Evolutionary conservation across 768 basidiomycete species (phyloP).

Genomic region (Suillus weaverae): DNA sequence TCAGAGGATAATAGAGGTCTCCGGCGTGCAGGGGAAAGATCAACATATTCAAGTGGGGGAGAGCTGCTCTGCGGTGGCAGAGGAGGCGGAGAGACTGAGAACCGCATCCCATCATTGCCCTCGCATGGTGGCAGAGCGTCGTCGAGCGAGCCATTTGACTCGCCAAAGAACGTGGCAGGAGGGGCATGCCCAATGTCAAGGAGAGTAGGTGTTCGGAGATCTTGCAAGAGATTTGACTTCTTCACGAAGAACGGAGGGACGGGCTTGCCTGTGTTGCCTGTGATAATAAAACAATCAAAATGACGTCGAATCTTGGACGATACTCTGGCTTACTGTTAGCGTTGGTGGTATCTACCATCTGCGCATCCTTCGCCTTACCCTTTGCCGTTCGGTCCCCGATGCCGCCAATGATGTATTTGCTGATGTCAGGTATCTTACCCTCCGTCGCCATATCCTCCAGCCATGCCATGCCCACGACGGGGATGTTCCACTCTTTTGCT

Average conservation of each 20-base stretch:
- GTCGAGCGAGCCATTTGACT: conserved; percentile 34
- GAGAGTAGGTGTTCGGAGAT: conserved; percentile 10
- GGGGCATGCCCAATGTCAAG: conserved; percentile 1
- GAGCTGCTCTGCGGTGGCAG: conserved; percentile 33
- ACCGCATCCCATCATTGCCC: conserved; percentile 11
- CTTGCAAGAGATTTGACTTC: conserved; percentile 23
- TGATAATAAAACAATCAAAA: conserved; percentile 10
- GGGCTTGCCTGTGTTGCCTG: conserved; percentile 1
- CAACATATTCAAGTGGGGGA: conserved; percentile 12
- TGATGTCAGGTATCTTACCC: conserved; percentile 45
- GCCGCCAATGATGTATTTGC: conserved; percentile 33
- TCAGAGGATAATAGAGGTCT: conserved; percentile 1
- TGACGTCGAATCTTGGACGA: not conserved
- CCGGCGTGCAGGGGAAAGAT: not conserved
- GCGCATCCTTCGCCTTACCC: conserved; percentile 32
- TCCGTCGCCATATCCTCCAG: conserved; percentile 54
- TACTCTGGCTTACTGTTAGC: conserved; percentile 33
- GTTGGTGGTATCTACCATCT: conserved; percentile 40
- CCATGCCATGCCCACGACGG: conserved; percentile 74
- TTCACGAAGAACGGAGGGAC: conserved; percentile 20
- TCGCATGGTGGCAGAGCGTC: conserved; percentile 14
- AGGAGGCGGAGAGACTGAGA: conserved; percentile 18
- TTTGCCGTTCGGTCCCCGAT: conserved; percentile 16
- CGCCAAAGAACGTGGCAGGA: conserved; percentile 29
- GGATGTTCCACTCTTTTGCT: conserved; percentile 76